Conservation (phyloP, 345 rosid genomes). For the Isatis tinctoria region DNA sequence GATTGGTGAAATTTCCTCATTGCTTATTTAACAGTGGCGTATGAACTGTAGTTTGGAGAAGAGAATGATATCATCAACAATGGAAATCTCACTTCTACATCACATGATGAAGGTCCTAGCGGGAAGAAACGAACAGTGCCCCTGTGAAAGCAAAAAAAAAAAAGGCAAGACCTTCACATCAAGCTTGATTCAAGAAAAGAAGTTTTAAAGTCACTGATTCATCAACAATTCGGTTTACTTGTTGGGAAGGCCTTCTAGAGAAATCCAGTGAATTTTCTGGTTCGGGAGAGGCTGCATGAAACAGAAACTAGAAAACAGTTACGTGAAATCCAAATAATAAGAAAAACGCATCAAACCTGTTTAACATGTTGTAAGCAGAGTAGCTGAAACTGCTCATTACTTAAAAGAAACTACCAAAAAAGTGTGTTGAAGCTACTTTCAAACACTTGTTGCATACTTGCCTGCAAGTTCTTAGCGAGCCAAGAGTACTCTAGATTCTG, state of each 20-base stretch:
- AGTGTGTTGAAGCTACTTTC: background rate
- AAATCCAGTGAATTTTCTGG: slow-evolving; percentile 91
- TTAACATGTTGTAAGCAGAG: background rate
- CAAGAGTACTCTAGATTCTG: slow-evolving; percentile 77
- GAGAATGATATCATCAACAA: background rate
- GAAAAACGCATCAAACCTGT: background rate
- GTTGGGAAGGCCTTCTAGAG: slow-evolving; percentile 83
- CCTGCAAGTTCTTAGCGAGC: slow-evolving; percentile 95
- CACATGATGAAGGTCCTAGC: slow-evolving; percentile 65
- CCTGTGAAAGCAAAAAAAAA: slow-evolving; percentile 39
- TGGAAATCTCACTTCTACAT: slow-evolving; percentile 57
- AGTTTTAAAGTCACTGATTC: background rate
- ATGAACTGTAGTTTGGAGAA: background rate
- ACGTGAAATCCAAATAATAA: background rate
- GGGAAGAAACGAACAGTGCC: slow-evolving; percentile 89
- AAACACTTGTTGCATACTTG: slow-evolving; percentile 16
- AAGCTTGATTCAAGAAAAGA: background rate
- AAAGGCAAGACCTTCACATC: slow-evolving; percentile 10
- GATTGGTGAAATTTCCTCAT: no score
- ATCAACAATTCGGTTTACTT: slow-evolving; percentile 33
- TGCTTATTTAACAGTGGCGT: background rate
- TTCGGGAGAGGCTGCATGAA: slow-evolving; percentile 73
- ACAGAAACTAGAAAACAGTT: background rate
- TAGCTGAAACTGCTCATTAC: no score
- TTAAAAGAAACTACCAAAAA: no score